phyloP scores from a whole-genome alignment of 2,329 filamentous ascomycete species.

The Periconia sp. region DNA sequence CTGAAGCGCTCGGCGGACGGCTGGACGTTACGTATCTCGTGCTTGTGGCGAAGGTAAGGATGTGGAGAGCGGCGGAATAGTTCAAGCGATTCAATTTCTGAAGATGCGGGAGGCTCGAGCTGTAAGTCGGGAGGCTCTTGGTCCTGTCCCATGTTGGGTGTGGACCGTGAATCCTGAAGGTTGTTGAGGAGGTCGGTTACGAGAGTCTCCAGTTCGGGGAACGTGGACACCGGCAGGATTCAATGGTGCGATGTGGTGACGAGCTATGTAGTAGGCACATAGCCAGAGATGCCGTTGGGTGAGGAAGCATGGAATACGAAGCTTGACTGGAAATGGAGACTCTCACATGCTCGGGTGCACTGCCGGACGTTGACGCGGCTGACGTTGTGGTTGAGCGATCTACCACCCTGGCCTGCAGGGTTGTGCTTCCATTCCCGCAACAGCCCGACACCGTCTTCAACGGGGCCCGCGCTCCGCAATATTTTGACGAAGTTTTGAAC shows the following conservation, averaged over 20 bases:
- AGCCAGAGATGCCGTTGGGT: conserved; percentile 15
- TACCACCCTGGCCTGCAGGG: conserved; percentile 5
- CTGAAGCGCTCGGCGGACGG: conserved; percentile 24
- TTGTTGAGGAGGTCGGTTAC: neutral
- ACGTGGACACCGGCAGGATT: neutral
- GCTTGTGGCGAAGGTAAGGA: conserved; percentile 43
- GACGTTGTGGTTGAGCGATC: conserved; percentile 34
- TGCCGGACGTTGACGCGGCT: conserved; percentile 30
- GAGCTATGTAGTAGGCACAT: conserved; percentile 17
- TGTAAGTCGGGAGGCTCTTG: conserved; percentile 21
- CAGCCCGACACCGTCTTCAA: no score
- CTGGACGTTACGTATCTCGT: conserved; percentile 27
- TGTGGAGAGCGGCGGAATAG: conserved; percentile 47
- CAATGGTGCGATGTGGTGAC: conserved; percentile 3
- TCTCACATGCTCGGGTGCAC: conserved; percentile 36
- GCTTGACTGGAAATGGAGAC: conserved; percentile 18
- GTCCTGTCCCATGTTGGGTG: conserved; percentile 21
- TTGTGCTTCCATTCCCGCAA: neutral
- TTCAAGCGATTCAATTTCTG: conserved; percentile 38
- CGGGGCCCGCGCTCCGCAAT: no score
- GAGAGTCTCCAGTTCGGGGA: conserved; percentile 17
- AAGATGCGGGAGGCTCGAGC: conserved; percentile 22
- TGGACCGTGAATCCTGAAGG: no score
- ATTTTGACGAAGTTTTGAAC: no score
- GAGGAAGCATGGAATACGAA: conserved; percentile 20